Conservation (phyloP, 352 stramenopile genomes). For the Thalassiosira livingstoniorum region DNA sequence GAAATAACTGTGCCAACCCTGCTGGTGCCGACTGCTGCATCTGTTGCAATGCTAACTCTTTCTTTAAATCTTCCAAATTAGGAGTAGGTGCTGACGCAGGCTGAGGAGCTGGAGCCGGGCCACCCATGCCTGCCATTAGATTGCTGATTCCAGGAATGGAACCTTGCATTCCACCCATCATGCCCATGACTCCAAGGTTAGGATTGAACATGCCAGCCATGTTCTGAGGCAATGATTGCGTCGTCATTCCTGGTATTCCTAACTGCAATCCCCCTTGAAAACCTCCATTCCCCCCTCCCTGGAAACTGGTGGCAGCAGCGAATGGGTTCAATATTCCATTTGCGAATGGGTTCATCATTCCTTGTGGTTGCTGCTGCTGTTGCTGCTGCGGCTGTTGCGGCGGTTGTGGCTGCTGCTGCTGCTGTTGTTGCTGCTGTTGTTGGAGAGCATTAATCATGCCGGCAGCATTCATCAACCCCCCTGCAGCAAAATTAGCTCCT, state of each 20-base stretch:
- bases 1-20: slow-evolving; percentile 13
- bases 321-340: slow-evolving; percentile 2
- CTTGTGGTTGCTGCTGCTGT: slow-evolving; percentile 1
- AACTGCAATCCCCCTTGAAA: neutral
- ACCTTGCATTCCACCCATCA: slow-evolving; percentile 19
- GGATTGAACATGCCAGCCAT: slow-evolving; percentile 1
- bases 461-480: neutral
- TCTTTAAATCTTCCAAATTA: neutral
- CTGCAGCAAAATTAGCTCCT: neutral
- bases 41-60: neutral
- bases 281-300: no score
- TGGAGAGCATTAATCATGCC: neutral
- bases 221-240: neutral
- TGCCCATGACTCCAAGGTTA: slow-evolving; percentile 17
- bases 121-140: neutral
- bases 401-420: neutral
- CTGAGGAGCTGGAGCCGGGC: neutral
- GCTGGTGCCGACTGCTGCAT: neutral
- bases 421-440: neutral
- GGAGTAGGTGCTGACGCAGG: neutral
- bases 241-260: no score
- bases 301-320: neutral
- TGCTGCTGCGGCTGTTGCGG: neutral
- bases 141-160: slow-evolving; percentile 2
- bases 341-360: slow-evolving; percentile 5